A percentile compares a stretch with the other conserved stretches of the same genome.
These are phyloP conservation scores for Clonostachys sp. DNA, from an alignment of 2,329 filamentous ascomycete species.

Conservation along the genomic window DNA sequence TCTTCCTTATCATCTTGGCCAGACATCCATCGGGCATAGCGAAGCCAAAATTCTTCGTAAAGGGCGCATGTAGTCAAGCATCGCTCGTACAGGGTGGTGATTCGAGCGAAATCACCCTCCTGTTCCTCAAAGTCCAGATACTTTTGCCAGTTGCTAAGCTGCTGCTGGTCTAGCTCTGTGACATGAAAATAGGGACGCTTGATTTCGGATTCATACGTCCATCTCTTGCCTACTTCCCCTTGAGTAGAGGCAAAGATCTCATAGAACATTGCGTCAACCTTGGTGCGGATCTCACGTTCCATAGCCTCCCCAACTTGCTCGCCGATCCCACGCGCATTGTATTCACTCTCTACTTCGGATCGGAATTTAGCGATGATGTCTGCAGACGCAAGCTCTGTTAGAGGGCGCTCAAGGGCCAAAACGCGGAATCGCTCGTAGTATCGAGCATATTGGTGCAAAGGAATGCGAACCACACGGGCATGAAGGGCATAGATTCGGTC, in stretches of 20 bases:
- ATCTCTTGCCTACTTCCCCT: constrained; percentile 83
- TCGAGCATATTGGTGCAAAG: constrained; percentile 91
- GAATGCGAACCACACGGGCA: constrained; percentile 77
- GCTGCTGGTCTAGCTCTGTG: constrained; percentile 80
- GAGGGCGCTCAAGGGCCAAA: constrained; percentile 66
- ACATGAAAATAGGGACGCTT: constrained; percentile 97
- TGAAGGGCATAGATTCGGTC: constrained; percentile 85
- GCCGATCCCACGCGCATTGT: constrained; percentile 61
- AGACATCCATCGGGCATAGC: constrained; percentile 94
- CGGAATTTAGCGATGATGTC: not conserved
- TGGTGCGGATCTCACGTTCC: constrained; percentile 75
- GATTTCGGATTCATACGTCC: constrained; percentile 91
- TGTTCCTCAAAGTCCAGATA: constrained; percentile 94
- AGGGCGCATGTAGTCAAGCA: constrained; percentile 89
- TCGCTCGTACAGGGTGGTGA: constrained; percentile 84
- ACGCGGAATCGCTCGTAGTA: constrained; percentile 91
- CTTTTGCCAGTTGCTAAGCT: constrained; percentile 88
- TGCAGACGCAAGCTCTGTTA: constrained; percentile 66
- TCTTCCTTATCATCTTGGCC: constrained; percentile 77
- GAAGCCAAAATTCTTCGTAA: constrained; percentile 97
- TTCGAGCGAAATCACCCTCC: constrained; percentile 72
- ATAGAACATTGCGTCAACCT: constrained; percentile 76
- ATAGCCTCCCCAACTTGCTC: constrained; percentile 66
- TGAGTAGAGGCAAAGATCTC: constrained; percentile 79
- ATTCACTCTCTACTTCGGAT: constrained; percentile 32